Conservation (phyloP, 2,329 filamentous ascomycete species). For the Colletotrichum acutatum region DNA sequence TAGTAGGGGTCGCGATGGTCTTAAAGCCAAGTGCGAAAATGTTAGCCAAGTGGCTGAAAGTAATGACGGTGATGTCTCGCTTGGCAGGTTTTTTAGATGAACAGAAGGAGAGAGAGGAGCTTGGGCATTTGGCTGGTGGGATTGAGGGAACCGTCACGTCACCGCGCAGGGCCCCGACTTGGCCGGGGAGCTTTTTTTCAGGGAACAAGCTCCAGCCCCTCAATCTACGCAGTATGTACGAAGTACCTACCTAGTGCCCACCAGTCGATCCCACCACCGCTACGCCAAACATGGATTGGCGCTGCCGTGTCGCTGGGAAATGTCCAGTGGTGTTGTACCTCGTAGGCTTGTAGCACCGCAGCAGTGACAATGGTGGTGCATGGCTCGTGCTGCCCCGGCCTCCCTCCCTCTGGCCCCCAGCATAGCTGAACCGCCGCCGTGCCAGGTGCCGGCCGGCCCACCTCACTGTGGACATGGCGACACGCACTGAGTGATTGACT, state of each 20-base stretch:
- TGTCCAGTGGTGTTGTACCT: not conserved
- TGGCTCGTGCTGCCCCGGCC: conserved; percentile 20
- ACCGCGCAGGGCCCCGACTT: conserved; percentile 29
- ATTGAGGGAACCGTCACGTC: conserved; percentile 29
- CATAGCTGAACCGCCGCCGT: not conserved
- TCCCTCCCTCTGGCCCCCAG: not conserved
- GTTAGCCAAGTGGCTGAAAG: conserved; percentile 23
- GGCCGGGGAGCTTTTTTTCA: conserved; percentile 18
- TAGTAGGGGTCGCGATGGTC: not conserved
- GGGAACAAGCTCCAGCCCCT: conserved; percentile 33
- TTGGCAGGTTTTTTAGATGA: conserved; percentile 32
- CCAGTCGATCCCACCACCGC: conserved; percentile 11
- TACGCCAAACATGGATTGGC: conserved; percentile 28
- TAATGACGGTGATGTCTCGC: conserved; percentile 35
- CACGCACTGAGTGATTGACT: not conserved
- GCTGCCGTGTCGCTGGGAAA: not conserved
- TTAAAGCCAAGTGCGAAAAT: not conserved
- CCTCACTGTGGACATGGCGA: not conserved
- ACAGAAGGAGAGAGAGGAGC: conserved; percentile 11
- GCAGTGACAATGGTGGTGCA: not conserved
- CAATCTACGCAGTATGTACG: not conserved
- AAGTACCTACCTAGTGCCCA: not conserved
- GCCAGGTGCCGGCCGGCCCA: conserved; percentile 22
- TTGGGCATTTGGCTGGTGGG: conserved; percentile 12
- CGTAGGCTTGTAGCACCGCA: too few relatives aligned